Percentiles rank a stretch among this genome's conserved stretches.
phyloP scores from a whole-genome alignment of 2,329 filamentous ascomycete genomes.

The Exophiala phaeomuriformis region DNA sequence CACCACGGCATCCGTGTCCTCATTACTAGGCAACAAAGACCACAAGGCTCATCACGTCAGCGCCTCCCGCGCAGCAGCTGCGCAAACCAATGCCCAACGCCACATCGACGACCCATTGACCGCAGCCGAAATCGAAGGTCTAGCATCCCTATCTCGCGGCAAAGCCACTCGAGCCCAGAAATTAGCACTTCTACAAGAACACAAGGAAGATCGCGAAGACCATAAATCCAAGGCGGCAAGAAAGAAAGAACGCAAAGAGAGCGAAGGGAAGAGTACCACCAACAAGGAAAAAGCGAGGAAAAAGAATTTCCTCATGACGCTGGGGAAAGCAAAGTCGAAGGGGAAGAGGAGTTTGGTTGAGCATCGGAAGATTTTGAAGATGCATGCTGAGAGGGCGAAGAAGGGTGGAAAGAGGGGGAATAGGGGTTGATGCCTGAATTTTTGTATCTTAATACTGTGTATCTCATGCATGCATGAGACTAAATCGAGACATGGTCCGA shows the following conservation, averaged over 20 bases:
- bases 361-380: conserved; percentile 70
- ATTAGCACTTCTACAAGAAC: conserved; percentile 72
- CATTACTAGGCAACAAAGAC: conserved; percentile 38
- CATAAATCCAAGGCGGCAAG: conserved; percentile 82
- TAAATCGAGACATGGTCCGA: too few relatives aligned
- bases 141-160: conserved; percentile 61
- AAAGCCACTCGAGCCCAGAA: conserved; percentile 88
- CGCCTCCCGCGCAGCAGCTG: conserved; percentile 35
- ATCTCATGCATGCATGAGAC: too few relatives aligned
- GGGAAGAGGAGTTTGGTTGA: conserved; percentile 89
- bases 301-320: conserved; percentile 99
- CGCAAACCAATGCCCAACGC: conserved; percentile 45
- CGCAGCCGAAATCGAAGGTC: conserved; percentile 82
- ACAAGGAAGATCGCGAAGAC: conserved; percentile 67
- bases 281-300: conserved; percentile 94
- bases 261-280: conserved; percentile 88
- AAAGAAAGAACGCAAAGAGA: conserved; percentile 77
- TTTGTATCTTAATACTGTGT: too few relatives aligned
- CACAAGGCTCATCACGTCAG: conserved; percentile 36
- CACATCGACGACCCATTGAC: conserved; percentile 85
- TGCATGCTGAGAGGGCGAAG: conserved; percentile 71
- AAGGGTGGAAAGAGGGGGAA: conserved; percentile 41
- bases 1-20: conserved; percentile 62
- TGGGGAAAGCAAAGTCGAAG: conserved; percentile 92
- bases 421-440: neutral